Conservation (phyloP, 1,139 yeast species). For the Petasospora fabianii region DNA sequence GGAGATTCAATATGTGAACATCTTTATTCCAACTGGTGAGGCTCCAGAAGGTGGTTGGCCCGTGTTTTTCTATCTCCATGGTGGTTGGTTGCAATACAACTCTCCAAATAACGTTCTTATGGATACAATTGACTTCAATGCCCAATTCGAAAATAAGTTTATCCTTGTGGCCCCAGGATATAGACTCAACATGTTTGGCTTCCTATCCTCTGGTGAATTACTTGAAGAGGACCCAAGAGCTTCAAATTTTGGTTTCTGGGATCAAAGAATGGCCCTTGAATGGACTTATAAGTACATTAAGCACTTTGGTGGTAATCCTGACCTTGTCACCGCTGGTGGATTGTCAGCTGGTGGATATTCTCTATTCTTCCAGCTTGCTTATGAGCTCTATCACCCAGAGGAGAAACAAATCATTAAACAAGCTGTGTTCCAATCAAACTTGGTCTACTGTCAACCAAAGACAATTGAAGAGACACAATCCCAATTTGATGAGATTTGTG, state of each 20-base stretch:
- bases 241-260: constrained; percentile 43
- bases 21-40: constrained; percentile 9
- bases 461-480: constrained; percentile 31
- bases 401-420: constrained; percentile 34
- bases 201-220: constrained; percentile 28
- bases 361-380: constrained; percentile 24
- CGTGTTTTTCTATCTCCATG: constrained; percentile 37
- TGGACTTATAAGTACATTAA: constrained; percentile 36
- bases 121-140: constrained; percentile 16
- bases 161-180: constrained; percentile 39
- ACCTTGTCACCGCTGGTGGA: constrained; percentile 31
- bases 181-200: constrained; percentile 40
- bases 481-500: constrained; percentile 35
- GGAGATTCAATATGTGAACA: constrained; percentile 10
- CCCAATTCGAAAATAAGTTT: constrained; percentile 26
- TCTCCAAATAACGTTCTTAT: constrained; percentile 26
- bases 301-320: constrained; percentile 34
- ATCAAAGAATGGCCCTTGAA: constrained; percentile 36
- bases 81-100: constrained; percentile 40
- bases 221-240: constrained; percentile 16
- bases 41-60: constrained; percentile 25
- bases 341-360: constrained; percentile 29
- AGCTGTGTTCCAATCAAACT: constrained; percentile 34
- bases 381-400: constrained; percentile 36
- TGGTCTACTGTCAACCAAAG: constrained; percentile 23